These are phyloP conservation scores for Diaporthe capsici DNA, from an alignment of 2,329 filamentous ascomycete genomes.

Conservation along the genomic window DNA sequence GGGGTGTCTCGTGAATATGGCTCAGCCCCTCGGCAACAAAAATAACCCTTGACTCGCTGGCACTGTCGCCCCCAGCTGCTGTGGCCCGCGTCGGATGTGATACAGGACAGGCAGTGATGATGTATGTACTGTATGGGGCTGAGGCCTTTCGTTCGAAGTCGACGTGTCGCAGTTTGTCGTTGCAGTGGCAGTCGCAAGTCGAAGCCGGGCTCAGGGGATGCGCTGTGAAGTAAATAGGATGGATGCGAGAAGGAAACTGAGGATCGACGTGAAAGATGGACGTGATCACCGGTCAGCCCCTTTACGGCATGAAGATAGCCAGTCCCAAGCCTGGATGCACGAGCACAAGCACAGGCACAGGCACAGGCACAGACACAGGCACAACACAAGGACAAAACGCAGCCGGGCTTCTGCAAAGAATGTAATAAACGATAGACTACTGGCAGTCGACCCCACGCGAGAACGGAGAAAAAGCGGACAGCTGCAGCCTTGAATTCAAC, in stretches of 20 bases:
- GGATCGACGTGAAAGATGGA: slow-evolving; percentile 19
- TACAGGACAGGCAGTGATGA: not conserved
- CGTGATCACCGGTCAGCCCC: slow-evolving; percentile 26
- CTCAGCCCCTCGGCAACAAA: slow-evolving; percentile 36
- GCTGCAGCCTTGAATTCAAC: slow-evolving; percentile 9
- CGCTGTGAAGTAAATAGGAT: slow-evolving; percentile 21
- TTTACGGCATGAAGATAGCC: slow-evolving; percentile 31
- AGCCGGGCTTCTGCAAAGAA: slow-evolving; percentile 2
- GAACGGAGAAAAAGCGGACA: slow-evolving; percentile 10
- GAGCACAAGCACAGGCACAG: slow-evolving; percentile 6
- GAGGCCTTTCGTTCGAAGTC: not conserved
- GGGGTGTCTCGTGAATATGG: slow-evolving; percentile 33
- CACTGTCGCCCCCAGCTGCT: not conserved
- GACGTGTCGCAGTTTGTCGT: slow-evolving; percentile 2
- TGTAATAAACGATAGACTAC: slow-evolving; percentile 22
- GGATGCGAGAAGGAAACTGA: not conserved
- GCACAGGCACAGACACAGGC: slow-evolving; percentile 15
- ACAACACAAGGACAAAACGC: not conserved
- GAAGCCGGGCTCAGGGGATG: slow-evolving; percentile 22
- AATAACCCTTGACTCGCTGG: slow-evolving; percentile 20
- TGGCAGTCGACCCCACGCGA: slow-evolving; percentile 24
- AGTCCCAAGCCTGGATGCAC: slow-evolving; percentile 31
- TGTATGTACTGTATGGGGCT: slow-evolving; percentile 3
- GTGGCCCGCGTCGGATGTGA: slow-evolving; percentile 23
- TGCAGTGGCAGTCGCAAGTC: not conserved